Evolutionary conservation across 2,329 filamentous ascomycete genomes (phyloP).

Genomic region (Colletotrichum melonis): DNA sequence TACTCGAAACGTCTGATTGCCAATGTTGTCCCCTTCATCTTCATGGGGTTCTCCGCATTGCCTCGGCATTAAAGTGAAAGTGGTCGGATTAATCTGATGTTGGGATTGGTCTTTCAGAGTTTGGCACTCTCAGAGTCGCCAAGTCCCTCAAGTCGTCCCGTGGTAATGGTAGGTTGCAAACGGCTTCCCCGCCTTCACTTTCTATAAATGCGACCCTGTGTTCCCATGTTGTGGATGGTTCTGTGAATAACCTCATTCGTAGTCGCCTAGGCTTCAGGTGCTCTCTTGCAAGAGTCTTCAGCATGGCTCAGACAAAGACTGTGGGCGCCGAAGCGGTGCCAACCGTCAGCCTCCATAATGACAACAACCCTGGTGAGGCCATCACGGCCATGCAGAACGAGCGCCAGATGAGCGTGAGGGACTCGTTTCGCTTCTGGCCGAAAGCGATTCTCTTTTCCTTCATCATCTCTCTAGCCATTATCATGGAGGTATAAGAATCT

Average conservation of each 20-base stretch:
- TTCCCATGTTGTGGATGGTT: background rate
- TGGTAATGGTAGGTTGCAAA: background rate
- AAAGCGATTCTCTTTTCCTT: constrained; percentile 38
- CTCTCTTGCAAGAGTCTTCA: background rate
- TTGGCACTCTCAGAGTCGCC: background rate
- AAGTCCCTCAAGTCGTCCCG: background rate
- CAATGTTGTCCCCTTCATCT: background rate
- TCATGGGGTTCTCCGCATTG: constrained; percentile 19
- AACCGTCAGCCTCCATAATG: constrained; percentile 25
- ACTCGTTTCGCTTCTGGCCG: constrained; percentile 39
- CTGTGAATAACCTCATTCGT: constrained; percentile 27
- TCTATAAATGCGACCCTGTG: constrained; percentile 27
- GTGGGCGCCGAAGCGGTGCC: constrained; percentile 25
- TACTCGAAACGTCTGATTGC: constrained; percentile 12
- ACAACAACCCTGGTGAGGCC: constrained; percentile 22
- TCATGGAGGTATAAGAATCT: constrained; percentile 40
- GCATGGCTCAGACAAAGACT: constrained; percentile 30
- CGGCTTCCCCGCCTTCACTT: background rate
- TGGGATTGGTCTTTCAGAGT: constrained; percentile 10
- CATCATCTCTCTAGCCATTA: constrained; percentile 41
- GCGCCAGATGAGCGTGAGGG: constrained; percentile 38
- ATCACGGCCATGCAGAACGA: constrained; percentile 36
- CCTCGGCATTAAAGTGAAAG: constrained; percentile 18
- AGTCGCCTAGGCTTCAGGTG: background rate
- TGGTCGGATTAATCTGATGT: constrained; percentile 3